These are phyloP conservation scores for Arachis monticola DNA, from an alignment of 331 rosid genomes.

Conservation along the genomic window DNA sequence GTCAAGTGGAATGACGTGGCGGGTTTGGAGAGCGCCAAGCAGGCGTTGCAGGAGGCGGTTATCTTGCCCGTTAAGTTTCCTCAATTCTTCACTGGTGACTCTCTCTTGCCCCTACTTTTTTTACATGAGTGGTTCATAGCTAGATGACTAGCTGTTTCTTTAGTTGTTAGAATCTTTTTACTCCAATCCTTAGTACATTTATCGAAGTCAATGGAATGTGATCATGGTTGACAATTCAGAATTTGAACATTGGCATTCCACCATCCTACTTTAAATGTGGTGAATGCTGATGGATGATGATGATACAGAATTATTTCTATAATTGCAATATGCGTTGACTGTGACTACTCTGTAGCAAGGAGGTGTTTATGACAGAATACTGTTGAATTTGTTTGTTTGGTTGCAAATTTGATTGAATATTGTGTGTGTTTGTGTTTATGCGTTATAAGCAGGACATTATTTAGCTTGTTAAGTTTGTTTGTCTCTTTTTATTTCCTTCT, in stretches of 20 bases:
- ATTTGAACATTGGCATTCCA: neutral
- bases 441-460: neutral
- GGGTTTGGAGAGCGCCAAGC: constrained; percentile 94
- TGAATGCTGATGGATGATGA: neutral
- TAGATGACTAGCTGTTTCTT: neutral
- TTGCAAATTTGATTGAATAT: neutral
- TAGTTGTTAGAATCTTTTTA: no score
- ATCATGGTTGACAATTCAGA: neutral
- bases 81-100: constrained; percentile 92
- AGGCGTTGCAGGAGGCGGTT: constrained; percentile 95
- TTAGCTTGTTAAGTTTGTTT: neutral
- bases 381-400: constrained; percentile 17
- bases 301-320: neutral
- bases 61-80: constrained; percentile 95
- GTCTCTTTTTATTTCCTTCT: neutral
- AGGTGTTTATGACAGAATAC: neutral
- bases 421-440: neutral
- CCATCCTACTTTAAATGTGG: neutral
- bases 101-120: neutral
- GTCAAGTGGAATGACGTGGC: constrained; percentile 98
- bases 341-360: neutral
- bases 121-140: neutral
- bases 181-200: neutral
- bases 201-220: neutral
- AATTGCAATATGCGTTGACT: neutral